Evolutionary conservation across 2,329 filamentous ascomycete species (phyloP), one percentile per base, ranked within the genome.

Genomic region (Aspergillus tanneri): DNA sequence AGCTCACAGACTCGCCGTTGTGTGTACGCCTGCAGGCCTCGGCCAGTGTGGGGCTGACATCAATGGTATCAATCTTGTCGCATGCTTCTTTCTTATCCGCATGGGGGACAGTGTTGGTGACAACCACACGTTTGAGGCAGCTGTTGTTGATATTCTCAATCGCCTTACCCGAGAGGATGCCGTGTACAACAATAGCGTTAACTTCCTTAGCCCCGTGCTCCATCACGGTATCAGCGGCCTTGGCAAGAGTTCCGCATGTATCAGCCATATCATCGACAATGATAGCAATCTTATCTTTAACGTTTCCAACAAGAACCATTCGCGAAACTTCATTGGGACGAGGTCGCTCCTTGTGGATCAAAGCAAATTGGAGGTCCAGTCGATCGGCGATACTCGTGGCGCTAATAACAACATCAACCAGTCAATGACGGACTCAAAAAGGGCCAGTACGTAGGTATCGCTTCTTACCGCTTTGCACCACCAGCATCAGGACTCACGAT

Each of bases 211-310:
- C 92, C 24, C 90, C 89, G 64, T 96, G 86, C 61, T 89, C 81
- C 69, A 92, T 88, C 43, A 97, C 82, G 0, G 91, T 92, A 48
- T 89, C 85, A 12, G 92, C 93, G 2, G 91, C 93, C 75, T 97
- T 97, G 69, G 80, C 83, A 10, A 88, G 77, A 2, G 90, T 96
- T 58, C 90, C 90, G 69, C 91, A 96, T 3, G 92, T 96, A 67
- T 97, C 92, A 24, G 91, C 91, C 90, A 97, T 96, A 68, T 97
- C 92, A 68, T 97, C 92, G 39, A 99, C 92, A 40, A 99, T 84
- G 65, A 99, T 96, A 51, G 92, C 92, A 23, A 92, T 85, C 75
- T 93, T 93, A 73, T 88, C 88, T 58, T 84, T 81, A 38, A 97
- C 93, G 57, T 95, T 90, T 58, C 93, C 93, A 42, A 97, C 92